phyloP scores from a whole-genome alignment of 2,329 filamentous ascomycete genomes.

The Dothideomycetes sp. region DNA sequence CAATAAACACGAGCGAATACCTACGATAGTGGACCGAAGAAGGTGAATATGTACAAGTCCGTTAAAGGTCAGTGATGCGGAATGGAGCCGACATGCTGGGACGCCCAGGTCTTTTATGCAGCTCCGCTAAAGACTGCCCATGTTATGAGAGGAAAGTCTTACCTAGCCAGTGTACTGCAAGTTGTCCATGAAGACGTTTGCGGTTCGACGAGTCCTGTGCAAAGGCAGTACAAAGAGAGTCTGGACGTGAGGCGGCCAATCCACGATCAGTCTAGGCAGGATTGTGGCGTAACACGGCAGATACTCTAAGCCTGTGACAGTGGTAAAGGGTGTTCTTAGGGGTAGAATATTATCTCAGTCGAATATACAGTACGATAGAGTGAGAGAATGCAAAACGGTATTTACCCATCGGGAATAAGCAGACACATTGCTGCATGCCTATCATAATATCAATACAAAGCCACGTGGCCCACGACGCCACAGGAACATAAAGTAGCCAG shows the following conservation, averaged over 20 bases:
- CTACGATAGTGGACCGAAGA: too few relatives aligned
- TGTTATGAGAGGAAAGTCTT: not conserved
- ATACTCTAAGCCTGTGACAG: too few relatives aligned
- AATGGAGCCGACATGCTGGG: not conserved
- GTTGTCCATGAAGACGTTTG: not conserved
- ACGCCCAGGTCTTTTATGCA: not conserved
- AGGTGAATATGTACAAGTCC: too few relatives aligned
- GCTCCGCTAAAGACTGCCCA: not conserved
- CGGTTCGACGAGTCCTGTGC: not conserved
- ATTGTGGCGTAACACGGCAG: not conserved
- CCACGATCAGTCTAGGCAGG: not conserved
- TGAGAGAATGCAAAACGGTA: too few relatives aligned
- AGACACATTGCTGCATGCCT: too few relatives aligned
- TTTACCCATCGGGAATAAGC: too few relatives aligned
- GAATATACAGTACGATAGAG: too few relatives aligned
- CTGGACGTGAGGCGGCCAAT: not conserved
- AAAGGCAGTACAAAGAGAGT: not conserved
- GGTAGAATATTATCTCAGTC: too few relatives aligned
- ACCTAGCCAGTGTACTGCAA: not conserved
- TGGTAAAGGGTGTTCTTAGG: too few relatives aligned
- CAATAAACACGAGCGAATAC: too few relatives aligned
- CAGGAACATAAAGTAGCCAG: not conserved
- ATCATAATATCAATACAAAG: too few relatives aligned
- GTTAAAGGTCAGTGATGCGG: too few relatives aligned
- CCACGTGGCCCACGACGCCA: not conserved